A percentile compares a stretch with the other conserved stretches of the same genome.
Conservation (phyloP, 768 basidiomycete genomes). For the Amylocystis lapponica region DNA sequence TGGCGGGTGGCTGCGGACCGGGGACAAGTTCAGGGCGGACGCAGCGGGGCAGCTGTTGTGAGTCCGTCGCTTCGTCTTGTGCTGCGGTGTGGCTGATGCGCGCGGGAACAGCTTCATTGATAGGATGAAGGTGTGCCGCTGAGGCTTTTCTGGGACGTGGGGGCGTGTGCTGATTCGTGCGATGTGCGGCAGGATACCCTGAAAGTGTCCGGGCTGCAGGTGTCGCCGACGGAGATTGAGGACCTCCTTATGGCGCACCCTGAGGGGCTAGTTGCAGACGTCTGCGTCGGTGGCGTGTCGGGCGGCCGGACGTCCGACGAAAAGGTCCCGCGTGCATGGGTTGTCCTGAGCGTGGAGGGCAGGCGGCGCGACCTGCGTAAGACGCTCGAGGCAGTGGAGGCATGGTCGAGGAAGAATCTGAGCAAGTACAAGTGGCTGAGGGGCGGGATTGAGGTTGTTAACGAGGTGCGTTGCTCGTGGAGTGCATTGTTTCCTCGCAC, state of each 20-base stretch:
- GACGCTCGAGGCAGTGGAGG: constrained; percentile 33
- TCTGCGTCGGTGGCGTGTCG: constrained; percentile 61
- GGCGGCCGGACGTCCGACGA: constrained; percentile 63
- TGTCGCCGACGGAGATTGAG: constrained; percentile 80
- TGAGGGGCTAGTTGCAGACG: constrained; percentile 54
- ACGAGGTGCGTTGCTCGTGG: constrained; percentile 39
- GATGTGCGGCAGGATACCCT: constrained; percentile 72
- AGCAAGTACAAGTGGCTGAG: constrained; percentile 75
- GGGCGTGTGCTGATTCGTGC: not conserved
- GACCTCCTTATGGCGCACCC: constrained; percentile 59
- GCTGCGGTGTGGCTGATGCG: not conserved
- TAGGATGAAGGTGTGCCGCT: constrained; percentile 50
- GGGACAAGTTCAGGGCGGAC: constrained; percentile 62
- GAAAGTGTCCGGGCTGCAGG: constrained; percentile 75
- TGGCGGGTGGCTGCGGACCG: constrained; percentile 70
- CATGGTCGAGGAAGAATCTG: constrained; percentile 56
- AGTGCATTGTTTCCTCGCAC: not conserved
- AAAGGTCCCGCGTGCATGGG: constrained; percentile 72
- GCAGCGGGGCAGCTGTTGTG: constrained; percentile 61
- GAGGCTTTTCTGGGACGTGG: not conserved
- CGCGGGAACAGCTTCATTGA: constrained; percentile 53
- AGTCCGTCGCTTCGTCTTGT: constrained; percentile 17
- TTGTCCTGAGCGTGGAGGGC: constrained; percentile 58
- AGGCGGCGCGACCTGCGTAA: constrained; percentile 36
- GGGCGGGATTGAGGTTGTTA: constrained; percentile 65